These are phyloP conservation scores for Schizothecium vesticola DNA, from an alignment of 495 filamentous ascomycete species.

Conservation along the genomic window DNA sequence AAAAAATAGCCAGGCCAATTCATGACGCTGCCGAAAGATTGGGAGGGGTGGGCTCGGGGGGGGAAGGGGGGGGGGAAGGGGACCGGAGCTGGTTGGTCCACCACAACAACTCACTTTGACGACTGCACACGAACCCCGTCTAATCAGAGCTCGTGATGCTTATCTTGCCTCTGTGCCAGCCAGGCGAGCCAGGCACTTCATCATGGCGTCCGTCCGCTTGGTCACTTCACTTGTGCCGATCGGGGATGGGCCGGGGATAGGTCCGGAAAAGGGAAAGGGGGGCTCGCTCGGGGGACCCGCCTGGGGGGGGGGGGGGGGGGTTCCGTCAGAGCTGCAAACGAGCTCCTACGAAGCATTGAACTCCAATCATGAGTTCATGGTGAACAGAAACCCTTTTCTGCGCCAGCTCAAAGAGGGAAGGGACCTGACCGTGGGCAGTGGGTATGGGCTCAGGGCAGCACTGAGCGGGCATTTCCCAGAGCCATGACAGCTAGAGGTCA, in stretches of 20 bases:
- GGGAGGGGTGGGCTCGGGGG: neutral
- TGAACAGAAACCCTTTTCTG: neutral
- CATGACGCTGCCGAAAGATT: neutral
- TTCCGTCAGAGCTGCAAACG: neutral
- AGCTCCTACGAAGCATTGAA: neutral
- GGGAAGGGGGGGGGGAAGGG: neutral
- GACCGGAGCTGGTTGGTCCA: neutral
- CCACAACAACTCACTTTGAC: neutral
- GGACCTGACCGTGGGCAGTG: neutral
- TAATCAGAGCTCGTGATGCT: conserved; percentile 1
- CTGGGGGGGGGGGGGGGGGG: neutral
- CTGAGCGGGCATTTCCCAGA: no score
- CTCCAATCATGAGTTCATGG: conserved; percentile 1
- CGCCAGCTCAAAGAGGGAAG: neutral
- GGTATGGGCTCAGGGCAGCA: no score
- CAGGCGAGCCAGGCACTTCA: neutral
- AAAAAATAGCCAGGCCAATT: neutral
- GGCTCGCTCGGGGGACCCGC: neutral
- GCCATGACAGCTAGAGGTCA: neutral
- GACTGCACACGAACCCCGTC: conserved; percentile 1
- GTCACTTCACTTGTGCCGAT: neutral
- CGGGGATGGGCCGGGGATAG: neutral
- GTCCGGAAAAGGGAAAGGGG: neutral
- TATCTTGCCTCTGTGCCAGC: neutral
- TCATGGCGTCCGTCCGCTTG: neutral